Evolutionary conservation across 306 rosid species (phyloP), one percentile per base, ranked within the genome.

Genomic region (Cucurbita pepo): DNA sequence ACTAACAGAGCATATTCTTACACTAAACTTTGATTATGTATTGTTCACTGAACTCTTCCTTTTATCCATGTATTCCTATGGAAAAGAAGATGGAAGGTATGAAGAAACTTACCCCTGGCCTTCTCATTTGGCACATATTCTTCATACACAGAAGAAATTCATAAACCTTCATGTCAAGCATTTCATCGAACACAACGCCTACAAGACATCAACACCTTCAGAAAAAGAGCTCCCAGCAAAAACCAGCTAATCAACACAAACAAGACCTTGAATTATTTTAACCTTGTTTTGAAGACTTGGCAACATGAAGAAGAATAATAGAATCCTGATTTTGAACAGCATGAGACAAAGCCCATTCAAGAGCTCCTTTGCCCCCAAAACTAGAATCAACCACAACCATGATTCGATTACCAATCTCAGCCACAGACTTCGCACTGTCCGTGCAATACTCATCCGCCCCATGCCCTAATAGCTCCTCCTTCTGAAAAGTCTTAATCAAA

Each of bases 321-420:
- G 82, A 85, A 59, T 87, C 98, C 21, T 77, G 89, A 47, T 7
- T 66, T 60, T 85, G 96, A 62, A 86, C 84, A 57, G 97, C 79
- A 77, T 94, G 94, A 4, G 96, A 87, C 18, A 94, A 88, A 10
- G 92, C 96, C 97, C 96, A 94, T 41, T 94, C 89, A 65, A 90
- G 89, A 77, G 97, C 95, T 44, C 97, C 97, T 25, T 79, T 79
- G 4, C 95, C 89, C 81, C 91, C 95, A 79, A 79, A 79, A 77
- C 85, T 87, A 4, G 96, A 83, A 86, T 89, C 94, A 72, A 90
- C 92, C 57, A 89, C 89, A 25, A 94, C 83, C 98, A 94, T 89
- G 34, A 94, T 81, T 82, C 81, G 89, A 59, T 89, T 89, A 1
- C 94, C 89, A 36, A n/a, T 66, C 54, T 56, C 71, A 58, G 16